Evolutionary conservation across 208 protist genomes (phyloP).

Genomic region (Leishmania mexicana): DNA sequence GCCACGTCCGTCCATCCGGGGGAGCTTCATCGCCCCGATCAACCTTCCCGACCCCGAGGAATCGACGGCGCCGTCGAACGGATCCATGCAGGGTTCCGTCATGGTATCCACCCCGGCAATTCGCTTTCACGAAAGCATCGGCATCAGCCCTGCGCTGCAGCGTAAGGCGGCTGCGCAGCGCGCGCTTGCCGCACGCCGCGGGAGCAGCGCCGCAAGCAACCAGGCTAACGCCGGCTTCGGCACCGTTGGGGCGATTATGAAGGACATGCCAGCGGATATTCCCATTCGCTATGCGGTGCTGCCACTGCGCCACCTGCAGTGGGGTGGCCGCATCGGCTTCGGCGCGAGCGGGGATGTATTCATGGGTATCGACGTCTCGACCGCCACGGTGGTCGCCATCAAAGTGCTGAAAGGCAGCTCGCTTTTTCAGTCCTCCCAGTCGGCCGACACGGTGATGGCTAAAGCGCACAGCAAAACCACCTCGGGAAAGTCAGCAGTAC

Average conservation of each 20-base stretch:
- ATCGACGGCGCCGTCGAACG: constrained; percentile 6
- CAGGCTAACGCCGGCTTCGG: neutral
- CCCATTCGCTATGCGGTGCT: constrained; percentile 46
- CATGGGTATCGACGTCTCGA: constrained; percentile 67
- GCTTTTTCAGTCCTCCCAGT: constrained; percentile 10
- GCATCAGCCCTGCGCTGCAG: constrained; percentile 17
- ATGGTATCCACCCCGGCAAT: constrained; percentile 8
- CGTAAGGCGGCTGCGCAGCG: constrained; percentile 10
- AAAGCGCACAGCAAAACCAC: neutral
- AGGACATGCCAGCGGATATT: constrained; percentile 29
- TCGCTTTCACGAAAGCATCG: constrained; percentile 27
- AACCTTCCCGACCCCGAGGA: constrained; percentile 14
- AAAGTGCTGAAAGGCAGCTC: constrained; percentile 68
- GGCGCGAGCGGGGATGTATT: constrained; percentile 71
- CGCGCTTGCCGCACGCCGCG: constrained; percentile 13
- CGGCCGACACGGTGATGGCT: neutral
- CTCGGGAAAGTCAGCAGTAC: neutral
- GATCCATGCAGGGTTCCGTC: neutral
- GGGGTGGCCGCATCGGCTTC: constrained; percentile 58
- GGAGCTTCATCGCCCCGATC: constrained; percentile 38
- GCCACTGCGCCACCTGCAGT: constrained; percentile 55
- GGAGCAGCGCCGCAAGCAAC: constrained; percentile 2
- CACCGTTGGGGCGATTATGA: constrained; percentile 6
- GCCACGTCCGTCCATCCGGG: constrained; percentile 19
- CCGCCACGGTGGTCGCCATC: constrained; percentile 60